Base-by-base conservation (phyloP, 192 early-diverging fungal species). In the Umbelopsis vinacea region DNA sequence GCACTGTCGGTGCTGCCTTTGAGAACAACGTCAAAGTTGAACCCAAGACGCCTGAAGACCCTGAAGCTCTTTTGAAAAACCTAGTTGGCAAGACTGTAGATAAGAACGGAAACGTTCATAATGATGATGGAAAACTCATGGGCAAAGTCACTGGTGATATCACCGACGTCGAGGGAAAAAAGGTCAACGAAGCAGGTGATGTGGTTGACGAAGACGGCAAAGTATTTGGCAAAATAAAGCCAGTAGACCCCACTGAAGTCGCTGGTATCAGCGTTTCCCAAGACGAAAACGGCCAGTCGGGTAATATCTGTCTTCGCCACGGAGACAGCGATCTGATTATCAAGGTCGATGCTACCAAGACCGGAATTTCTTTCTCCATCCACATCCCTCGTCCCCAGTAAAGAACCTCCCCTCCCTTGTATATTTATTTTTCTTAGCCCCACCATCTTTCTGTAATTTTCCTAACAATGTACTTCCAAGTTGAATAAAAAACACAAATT, bases 321-420 rank as follows among this genome's bases (percentile, higher is more conserved):
- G 53, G 53, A 6, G 22, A 54, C 53, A 54, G 53, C 23, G 71
- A 73, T 40, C 48, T 73, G 2, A 57, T 73, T 24, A 66, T 73
- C 22, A 73, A 66, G 21, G 71, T 73, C 14, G 71, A 73, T 66
- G 71, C 71, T n/a, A 73, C 57, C 3, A 73, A 73, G 12, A 67
- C 40, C 10, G 71, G 71, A 35, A 67, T 73, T 9, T 66, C 71
- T 4, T 73, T 73, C 63, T 52, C 46, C 35, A 66, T 73, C 46
- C 71, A 73, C 46, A 73, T 73, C 46, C 71, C 71, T 53, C 63
- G 71, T 12, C 22, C n/a, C 3, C 40, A 57, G 24, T 71, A 71
- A 57, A n/a, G n/a, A n/a, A 29, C 5, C 6, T 6, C 40, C 6
- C 5, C 40, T 12, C 40, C 14, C 57, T 21, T 46, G 14, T 21